These are phyloP conservation scores for Chlorella sp. DNA, from an alignment of 139 green algal species.

Conservation along the genomic window DNA sequence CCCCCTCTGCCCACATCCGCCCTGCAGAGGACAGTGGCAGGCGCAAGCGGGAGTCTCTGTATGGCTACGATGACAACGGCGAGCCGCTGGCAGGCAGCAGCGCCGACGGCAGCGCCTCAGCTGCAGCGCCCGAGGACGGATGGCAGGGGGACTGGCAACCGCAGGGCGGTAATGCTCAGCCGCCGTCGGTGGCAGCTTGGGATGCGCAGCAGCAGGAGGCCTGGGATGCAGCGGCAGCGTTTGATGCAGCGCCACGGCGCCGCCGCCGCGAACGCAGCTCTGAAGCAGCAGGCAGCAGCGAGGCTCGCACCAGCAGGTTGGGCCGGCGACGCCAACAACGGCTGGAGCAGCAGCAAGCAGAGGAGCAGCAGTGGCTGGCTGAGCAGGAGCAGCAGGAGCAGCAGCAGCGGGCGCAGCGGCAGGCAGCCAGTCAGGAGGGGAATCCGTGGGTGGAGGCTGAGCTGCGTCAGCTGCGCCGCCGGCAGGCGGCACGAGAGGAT, in stretches of 20 bases:
- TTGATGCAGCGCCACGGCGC: no score
- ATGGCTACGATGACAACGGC: constrained; percentile 26
- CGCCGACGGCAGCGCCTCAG: not conserved
- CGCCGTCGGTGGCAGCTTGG: not conserved
- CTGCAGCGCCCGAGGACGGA: no score
- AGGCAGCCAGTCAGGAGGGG: no score
- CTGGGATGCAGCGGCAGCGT: not conserved
- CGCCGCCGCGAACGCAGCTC: no score
- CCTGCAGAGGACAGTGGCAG: not conserved
- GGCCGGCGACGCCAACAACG: not conserved
- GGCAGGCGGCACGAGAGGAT: not conserved
- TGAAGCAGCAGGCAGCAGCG: not conserved
- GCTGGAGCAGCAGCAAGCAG: no score
- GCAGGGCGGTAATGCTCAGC: not conserved
- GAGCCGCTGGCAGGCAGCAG: not conserved
- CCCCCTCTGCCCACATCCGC: no score
- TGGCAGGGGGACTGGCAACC: not conserved
- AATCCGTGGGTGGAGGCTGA: not conserved
- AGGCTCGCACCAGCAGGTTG: not conserved
- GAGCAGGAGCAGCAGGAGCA: no score
- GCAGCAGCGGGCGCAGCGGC: no score
- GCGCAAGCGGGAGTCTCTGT: constrained; percentile 41
- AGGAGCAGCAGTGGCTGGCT: no score
- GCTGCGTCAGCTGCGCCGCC: not conserved
- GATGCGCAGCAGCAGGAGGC: not conserved